Percentiles rank a stretch among this genome's conserved stretches.
These are phyloP conservation scores for Cercospora sp. DNA, from an alignment of 2,329 filamentous ascomycete species.

Conservation along the genomic window DNA sequence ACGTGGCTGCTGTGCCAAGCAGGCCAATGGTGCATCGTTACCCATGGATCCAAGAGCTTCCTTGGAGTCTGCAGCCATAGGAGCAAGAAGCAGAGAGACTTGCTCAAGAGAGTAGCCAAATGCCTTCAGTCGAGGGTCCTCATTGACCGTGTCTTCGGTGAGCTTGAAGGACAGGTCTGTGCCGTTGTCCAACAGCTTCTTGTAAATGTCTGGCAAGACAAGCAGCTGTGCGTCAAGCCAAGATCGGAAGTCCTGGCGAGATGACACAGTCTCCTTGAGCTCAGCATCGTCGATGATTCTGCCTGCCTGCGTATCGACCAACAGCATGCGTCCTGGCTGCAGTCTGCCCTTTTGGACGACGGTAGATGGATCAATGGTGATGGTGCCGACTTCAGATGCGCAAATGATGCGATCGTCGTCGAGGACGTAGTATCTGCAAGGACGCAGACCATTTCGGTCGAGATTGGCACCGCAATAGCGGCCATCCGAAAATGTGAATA, in stretches of 20 bases:
- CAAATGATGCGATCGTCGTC: slow-evolving; percentile 97
- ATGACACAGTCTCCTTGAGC: slow-evolving; percentile 84
- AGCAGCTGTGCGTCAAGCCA: slow-evolving; percentile 88
- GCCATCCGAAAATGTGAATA: slow-evolving; percentile 96
- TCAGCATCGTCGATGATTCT: slow-evolving; percentile 94
- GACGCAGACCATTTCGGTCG: slow-evolving; percentile 90
- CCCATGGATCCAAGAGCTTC: slow-evolving; percentile 97
- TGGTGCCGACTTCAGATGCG: slow-evolving; percentile 93
- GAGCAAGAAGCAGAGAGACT: slow-evolving; percentile 84
- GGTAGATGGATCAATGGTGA: slow-evolving; percentile 83
- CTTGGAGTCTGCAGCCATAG: slow-evolving; percentile 97
- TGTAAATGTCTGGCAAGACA: slow-evolving; percentile 72
- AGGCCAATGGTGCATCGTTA: slow-evolving; percentile 91
- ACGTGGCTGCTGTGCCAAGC: slow-evolving; percentile 83
- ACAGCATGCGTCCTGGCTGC: slow-evolving; percentile 91
- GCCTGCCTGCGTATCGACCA: slow-evolving; percentile 87
- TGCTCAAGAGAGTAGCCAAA: slow-evolving; percentile 97
- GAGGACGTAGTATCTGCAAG: slow-evolving; percentile 95
- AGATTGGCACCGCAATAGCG: slow-evolving; percentile 96
- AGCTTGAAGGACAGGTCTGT: slow-evolving; percentile 67
- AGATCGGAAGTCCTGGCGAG: slow-evolving; percentile 79
- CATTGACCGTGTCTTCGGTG: slow-evolving; percentile 71
- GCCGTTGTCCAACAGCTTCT: slow-evolving; percentile 59
- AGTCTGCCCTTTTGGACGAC: slow-evolving; percentile 91
- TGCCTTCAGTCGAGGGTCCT: slow-evolving; percentile 78